Evolutionary conservation across 257 asterid species (phyloP).

Genomic region (Henckelia pumila): DNA sequence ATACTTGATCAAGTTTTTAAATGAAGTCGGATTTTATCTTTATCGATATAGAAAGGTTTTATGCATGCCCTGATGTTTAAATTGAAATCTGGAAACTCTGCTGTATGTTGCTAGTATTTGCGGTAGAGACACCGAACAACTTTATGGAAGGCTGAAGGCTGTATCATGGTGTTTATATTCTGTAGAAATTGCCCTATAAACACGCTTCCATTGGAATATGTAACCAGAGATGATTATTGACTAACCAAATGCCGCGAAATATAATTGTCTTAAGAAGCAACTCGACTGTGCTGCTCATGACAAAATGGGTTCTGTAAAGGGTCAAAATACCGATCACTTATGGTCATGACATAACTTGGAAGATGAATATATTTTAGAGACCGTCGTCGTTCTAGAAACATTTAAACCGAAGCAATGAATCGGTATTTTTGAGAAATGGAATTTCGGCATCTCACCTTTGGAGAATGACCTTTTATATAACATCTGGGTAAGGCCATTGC

Average conservation of each 20-base stretch:
- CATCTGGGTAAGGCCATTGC: conserved; percentile 33
- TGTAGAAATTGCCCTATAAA: not conserved
- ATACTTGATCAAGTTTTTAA: not conserved
- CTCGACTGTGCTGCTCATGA: not conserved
- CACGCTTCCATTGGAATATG: not conserved
- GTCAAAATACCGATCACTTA: not conserved
- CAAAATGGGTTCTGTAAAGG: not conserved
- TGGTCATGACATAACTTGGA: not conserved
- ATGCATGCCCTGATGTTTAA: not conserved
- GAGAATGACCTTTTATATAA: conserved; percentile 32
- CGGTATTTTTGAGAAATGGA: not conserved
- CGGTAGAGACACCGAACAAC: too few relatives aligned
- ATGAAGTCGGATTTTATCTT: not conserved
- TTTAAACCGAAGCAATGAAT: not conserved
- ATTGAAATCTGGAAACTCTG: not conserved
- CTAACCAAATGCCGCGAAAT: not conserved
- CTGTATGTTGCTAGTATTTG: not conserved
- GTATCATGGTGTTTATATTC: not conserved
- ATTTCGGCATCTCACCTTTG: conserved; percentile 24
- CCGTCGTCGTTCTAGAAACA: not conserved
- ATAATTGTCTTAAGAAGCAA: not conserved
- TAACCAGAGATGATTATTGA: not conserved
- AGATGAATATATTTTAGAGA: not conserved
- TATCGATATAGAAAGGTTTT: not conserved
- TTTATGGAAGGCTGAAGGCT: too few relatives aligned